Evolutionary conservation across 352 stramenopile species (phyloP).

Genomic region (Lagenidium sp.): DNA sequence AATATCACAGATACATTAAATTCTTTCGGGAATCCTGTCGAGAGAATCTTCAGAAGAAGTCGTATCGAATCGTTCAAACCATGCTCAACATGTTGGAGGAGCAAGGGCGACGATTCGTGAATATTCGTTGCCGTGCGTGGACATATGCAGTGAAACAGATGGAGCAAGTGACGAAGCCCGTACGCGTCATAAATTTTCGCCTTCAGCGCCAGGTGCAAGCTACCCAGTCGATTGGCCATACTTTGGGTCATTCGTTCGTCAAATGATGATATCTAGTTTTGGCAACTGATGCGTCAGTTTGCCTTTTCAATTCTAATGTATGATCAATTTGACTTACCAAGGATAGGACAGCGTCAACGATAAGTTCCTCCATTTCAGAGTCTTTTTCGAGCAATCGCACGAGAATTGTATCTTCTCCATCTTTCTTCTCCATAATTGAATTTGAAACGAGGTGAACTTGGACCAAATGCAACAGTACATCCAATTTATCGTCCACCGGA

Average conservation of each 20-base stretch:
- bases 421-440: too few species aligned
- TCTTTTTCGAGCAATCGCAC: too few species aligned
- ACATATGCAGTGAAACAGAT: conserved; percentile 69
- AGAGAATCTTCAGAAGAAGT: conserved; percentile 70
- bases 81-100: conserved; percentile 75
- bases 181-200: conserved; percentile 65
- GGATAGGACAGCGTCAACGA: too few species aligned
- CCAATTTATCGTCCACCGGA: conserved; percentile 57
- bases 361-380: too few species aligned
- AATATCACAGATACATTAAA: conserved; percentile 80
- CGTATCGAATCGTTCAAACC: conserved; percentile 63
- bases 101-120: conserved; percentile 60
- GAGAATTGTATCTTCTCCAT: too few species aligned
- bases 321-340: too few species aligned
- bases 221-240: too few species aligned
- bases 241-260: conserved; percentile 53
- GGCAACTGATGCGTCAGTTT: too few species aligned
- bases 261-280: conserved; percentile 40
- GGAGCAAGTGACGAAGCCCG: conserved; percentile 65
- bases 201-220: conserved; percentile 52
- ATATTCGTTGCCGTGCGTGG: conserved; percentile 58
- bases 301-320: too few species aligned
- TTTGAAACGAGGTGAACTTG: too few species aligned
- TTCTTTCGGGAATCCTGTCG: conserved; percentile 70
- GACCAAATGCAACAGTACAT: conserved; percentile 54